Evolutionary conservation across 2,329 filamentous ascomycete species (phyloP).

Genomic region (Volutella citrinella): DNA sequence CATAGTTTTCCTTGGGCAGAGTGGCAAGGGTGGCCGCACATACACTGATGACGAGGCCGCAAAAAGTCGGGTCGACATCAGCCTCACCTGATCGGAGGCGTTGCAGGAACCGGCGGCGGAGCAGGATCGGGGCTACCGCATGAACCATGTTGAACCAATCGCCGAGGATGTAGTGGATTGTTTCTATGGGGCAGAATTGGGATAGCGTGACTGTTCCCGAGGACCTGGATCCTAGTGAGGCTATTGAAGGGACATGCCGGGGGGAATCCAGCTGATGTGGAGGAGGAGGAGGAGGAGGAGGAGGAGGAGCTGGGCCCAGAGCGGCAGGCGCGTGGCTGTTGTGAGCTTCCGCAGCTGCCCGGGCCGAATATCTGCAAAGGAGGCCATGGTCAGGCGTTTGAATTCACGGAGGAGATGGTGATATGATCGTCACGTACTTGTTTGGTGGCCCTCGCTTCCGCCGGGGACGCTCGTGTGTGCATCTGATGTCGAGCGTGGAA

Average conservation of each 20-base stretch:
- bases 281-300: no score
- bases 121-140: constrained; percentile 31
- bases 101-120: constrained; percentile 28
- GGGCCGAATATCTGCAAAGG: no score
- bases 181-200: constrained; percentile 13
- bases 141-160: constrained; percentile 37
- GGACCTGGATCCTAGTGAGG: no score
- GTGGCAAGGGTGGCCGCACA: constrained; percentile 33
- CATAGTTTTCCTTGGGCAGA: constrained; percentile 25
- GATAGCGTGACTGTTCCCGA: no score
- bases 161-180: constrained; percentile 20
- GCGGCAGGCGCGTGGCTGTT: no score
- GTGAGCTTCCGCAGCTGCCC: no score
- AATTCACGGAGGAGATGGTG: no score
- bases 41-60: constrained; percentile 32
- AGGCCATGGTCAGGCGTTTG: no score
- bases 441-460: constrained; percentile 22
- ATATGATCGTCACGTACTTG: constrained; percentile 5
- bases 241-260: no score
- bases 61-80: constrained; percentile 26
- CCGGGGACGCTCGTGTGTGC: constrained; percentile 17
- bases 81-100: constrained; percentile 25
- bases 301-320: no score
- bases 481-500: constrained; percentile 14
- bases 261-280: no score